Evolutionary conservation across 192 early-diverging fungal genomes (phyloP), one percentile per base, ranked within the genome.

Genomic region (Nowakowskiella sp.): DNA sequence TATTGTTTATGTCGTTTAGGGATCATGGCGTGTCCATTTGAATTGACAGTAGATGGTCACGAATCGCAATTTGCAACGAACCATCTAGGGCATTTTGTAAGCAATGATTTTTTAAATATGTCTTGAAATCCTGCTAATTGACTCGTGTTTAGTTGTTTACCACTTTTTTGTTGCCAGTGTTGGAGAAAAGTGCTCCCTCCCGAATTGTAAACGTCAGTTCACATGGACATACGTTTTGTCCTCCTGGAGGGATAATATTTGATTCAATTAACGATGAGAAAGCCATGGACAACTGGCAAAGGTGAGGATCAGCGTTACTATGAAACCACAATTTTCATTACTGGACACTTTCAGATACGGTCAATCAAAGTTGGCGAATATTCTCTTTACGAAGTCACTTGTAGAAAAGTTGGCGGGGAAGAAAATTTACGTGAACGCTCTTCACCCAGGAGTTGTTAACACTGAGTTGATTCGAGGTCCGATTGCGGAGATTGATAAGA

Each of bases 341-440:
- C 2, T 46, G 25, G 28, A 0, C 1, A 1, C 22, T 39, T 5
- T 58, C 51, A 42, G 47, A 31, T 71, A 71, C 47, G 70, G 64
- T 1, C 61, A 68, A 47, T 57, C 57, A 58, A 78, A 78, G 54
- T 66, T 77, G 1, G 65, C 71, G 16, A 78, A 78, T 51, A 61
- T 78, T 39, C 57, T 75, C 13, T 78, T 77, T 45, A 62, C 74
- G n/a, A 23, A 49, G n/a, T 25, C 9, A 19, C 25, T 19, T 10
- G 50, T 69, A 16, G 32, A 57, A 23, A 32, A 49, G 24, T 44
- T 31, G 24, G 36, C 23, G 21, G 51, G 57, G 0, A 10, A 29
- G 10, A 27, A 54, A 10, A 52, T 57, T 19, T 60, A 51, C 28
- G 56, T 57, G 33, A 70, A 73, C 51, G 39, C 56, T 32, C 57